phyloP scores from a whole-genome alignment of 2,329 filamentous ascomycete genomes.

The Colletotrichum scovillei region DNA sequence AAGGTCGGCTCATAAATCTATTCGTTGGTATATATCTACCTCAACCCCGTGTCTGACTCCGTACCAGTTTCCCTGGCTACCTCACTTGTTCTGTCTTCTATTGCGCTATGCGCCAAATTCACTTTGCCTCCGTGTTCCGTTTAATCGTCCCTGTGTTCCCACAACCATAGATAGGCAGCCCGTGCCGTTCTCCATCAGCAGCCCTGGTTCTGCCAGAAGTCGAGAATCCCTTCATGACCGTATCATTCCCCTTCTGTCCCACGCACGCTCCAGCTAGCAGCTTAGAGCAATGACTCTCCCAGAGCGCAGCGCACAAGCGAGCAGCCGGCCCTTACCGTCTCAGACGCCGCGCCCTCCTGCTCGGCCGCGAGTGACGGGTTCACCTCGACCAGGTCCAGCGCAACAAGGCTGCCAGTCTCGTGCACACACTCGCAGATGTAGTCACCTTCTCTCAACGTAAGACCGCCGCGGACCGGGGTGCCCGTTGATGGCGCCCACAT shows the following conservation, averaged over 20 bases:
- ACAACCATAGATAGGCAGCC: neutral
- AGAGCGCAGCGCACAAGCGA: conserved; percentile 91
- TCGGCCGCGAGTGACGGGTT: conserved; percentile 77
- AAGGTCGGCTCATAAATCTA: neutral
- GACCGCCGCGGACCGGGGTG: conserved; percentile 90
- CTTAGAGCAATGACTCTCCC: conserved; percentile 86
- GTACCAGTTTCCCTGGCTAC: neutral
- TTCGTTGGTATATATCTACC: neutral
- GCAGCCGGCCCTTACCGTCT: conserved; percentile 91
- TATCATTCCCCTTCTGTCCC: neutral
- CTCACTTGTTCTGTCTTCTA: neutral
- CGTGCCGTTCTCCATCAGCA: neutral
- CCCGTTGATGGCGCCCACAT: conserved; percentile 97
- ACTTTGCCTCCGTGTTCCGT: neutral
- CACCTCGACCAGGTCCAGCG: conserved; percentile 86
- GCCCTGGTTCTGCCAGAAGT: neutral
- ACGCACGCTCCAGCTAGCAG: neutral
- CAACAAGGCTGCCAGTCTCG: conserved; percentile 80
- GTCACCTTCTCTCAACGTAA: conserved; percentile 95
- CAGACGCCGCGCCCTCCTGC: conserved; percentile 73
- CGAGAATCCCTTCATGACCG: neutral
- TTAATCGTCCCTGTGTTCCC: neutral
- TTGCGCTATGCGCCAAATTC: neutral
- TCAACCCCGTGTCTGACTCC: neutral
- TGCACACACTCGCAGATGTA: conserved; percentile 94